Evolutionary conservation across 2,329 filamentous ascomycete genomes (phyloP).

Genomic region (Aspergillus oerlinghausenensis): DNA sequence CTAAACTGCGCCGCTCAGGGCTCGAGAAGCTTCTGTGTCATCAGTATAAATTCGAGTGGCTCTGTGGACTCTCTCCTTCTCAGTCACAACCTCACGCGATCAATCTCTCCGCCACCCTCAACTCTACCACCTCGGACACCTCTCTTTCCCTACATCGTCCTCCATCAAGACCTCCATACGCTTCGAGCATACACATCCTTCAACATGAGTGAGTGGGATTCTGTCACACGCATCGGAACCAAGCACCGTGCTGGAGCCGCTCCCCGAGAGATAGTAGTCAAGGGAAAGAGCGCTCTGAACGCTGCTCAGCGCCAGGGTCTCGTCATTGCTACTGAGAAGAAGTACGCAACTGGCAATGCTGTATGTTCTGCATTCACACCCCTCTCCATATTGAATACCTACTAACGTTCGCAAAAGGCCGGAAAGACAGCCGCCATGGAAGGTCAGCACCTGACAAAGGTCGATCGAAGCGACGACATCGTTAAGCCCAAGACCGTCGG

Average conservation of each 20-base stretch:
- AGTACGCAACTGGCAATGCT: slow-evolving; percentile 70
- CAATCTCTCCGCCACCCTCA: slow-evolving; percentile 17
- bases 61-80: slow-evolving; percentile 20
- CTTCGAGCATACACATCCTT: slow-evolving; percentile 1
- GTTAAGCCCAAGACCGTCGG: slow-evolving; percentile 94
- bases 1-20: slow-evolving; percentile 22
- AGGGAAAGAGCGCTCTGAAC: slow-evolving; percentile 79
- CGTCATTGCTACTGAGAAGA: slow-evolving; percentile 86
- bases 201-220: slow-evolving; percentile 77
- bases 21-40: slow-evolving; percentile 39
- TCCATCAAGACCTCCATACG: background rate
- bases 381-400: background rate
- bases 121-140: slow-evolving; percentile 5
- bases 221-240: slow-evolving; percentile 88
- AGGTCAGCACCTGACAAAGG: slow-evolving; percentile 94
- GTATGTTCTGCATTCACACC: slow-evolving; percentile 50
- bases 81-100: slow-evolving; percentile 25
- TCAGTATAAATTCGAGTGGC: slow-evolving; percentile 31
- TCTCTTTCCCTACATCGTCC: background rate
- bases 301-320: slow-evolving; percentile 78
- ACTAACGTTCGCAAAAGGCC: slow-evolving; percentile 34
- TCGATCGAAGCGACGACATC: slow-evolving; percentile 95
- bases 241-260: slow-evolving; percentile 64
- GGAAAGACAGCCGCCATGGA: slow-evolving; percentile 53
- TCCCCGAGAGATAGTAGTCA: slow-evolving; percentile 80